These are phyloP conservation scores for Fraxinus floribunda DNA, from an alignment of 305 asterid genomes.

Conservation along the genomic window DNA sequence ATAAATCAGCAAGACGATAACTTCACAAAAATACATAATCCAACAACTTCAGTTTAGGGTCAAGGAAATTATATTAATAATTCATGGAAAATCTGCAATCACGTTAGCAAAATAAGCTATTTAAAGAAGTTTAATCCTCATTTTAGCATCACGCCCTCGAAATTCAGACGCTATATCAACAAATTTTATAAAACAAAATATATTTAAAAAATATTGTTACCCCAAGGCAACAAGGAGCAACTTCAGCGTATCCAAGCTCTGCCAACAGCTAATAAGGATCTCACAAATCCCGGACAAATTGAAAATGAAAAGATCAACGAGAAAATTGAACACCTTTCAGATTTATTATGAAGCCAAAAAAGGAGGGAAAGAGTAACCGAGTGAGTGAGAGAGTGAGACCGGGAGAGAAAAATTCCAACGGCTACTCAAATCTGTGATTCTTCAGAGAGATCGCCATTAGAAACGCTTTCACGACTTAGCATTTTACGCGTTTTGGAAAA, in stretches of 20 bases:
- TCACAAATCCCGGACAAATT: no score
- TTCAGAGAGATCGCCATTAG: conserved; percentile 14
- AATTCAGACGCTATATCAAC: not conserved
- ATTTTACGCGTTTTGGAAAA: not conserved
- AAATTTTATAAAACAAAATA: not conserved
- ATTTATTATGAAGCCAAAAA: no score
- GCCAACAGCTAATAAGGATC: not conserved
- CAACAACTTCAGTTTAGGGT: not conserved
- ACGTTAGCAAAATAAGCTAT: not conserved
- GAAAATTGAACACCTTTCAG: not conserved
- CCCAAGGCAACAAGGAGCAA: not conserved
- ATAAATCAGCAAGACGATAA: not conserved
- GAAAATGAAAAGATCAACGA: not conserved
- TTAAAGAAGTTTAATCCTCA: not conserved
- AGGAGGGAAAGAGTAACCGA: no score
- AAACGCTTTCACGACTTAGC: conserved; percentile 21
- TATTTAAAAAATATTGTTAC: not conserved
- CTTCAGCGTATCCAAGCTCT: not conserved
- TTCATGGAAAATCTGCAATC: not conserved
- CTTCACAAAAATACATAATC: not conserved
- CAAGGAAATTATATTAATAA: not conserved
- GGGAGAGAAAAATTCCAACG: conserved; percentile 1
- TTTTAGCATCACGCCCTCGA: not conserved
- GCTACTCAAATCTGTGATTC: conserved; percentile 10
- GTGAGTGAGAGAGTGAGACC: not conserved